Conservation (phyloP, 768 basidiomycete genomes). For the Mycena latifolia region DNA sequence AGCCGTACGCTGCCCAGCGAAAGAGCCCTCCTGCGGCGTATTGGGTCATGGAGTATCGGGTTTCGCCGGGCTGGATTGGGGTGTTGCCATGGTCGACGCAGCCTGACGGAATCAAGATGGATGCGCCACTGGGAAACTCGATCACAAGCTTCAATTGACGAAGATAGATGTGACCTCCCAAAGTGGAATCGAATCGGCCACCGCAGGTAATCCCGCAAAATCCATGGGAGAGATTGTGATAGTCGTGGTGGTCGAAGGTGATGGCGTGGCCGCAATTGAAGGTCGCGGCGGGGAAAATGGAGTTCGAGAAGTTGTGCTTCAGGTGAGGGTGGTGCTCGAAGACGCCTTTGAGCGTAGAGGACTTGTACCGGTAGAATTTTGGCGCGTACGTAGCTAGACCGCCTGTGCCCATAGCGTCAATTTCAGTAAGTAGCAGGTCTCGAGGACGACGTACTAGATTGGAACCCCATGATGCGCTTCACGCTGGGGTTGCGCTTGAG, state of each 20-base stretch:
- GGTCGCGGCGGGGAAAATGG: neutral
- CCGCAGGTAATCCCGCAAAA: constrained; percentile 25
- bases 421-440: too few relatives aligned
- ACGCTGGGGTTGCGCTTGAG: too few relatives aligned
- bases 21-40: constrained; percentile 36
- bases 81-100: constrained; percentile 30
- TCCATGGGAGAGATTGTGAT: constrained; percentile 18
- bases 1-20: constrained; percentile 38
- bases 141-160: constrained; percentile 25
- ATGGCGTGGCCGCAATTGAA: constrained; percentile 4
- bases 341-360: neutral
- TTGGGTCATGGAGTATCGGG: neutral
- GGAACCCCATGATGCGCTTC: too few relatives aligned
- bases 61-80: constrained; percentile 29
- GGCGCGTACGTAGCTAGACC: neutral
- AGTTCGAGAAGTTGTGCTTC: neutral
- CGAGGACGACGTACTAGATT: too few relatives aligned
- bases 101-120: neutral
- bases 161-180: constrained; percentile 24
- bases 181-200: constrained; percentile 11
- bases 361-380: neutral
- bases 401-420: neutral
- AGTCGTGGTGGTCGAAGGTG: constrained; percentile 20
- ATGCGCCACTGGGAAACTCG: constrained; percentile 32
- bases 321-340: constrained; percentile 5